Conservation (phyloP, 495 filamentous ascomycete genomes). For the Chaetomium cochliodes region DNA sequence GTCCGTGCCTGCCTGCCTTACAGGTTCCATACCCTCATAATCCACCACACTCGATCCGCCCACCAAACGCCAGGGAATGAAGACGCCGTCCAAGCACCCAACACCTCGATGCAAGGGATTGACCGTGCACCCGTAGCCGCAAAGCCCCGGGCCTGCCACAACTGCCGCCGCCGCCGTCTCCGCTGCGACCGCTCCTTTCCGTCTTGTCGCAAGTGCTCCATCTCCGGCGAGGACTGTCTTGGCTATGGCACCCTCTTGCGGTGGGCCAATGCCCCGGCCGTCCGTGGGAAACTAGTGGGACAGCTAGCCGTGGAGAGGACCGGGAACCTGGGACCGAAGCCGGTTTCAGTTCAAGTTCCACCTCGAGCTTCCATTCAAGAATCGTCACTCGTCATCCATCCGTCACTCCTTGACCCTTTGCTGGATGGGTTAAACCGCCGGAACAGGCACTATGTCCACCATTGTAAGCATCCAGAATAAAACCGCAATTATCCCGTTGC, state of each 20-base stretch:
- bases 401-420: constrained; percentile 41
- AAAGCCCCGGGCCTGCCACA: constrained; percentile 30
- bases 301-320: constrained; percentile 2
- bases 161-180: constrained; percentile 51
- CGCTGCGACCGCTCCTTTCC: constrained; percentile 55
- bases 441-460: constrained; percentile 51
- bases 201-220: constrained; percentile 49
- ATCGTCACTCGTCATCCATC: background rate
- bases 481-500: too few relatives aligned
- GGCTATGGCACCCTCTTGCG: constrained; percentile 44
- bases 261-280: constrained; percentile 44
- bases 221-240: constrained; percentile 48
- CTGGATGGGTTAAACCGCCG: constrained; percentile 35
- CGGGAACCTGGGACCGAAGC: background rate
- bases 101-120: constrained; percentile 14
- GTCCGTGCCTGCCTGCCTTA: too few relatives aligned
- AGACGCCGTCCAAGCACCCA: constrained; percentile 1
- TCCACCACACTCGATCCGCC: too few relatives aligned
- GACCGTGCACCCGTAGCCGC: constrained; percentile 1
- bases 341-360: background rate
- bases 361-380: background rate
- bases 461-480: constrained; percentile 39
- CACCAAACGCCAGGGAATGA: constrained; percentile 9
- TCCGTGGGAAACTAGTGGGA: constrained; percentile 43
- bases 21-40: too few relatives aligned